Base-by-base conservation (phyloP, 2,329 filamentous ascomycete genomes). In the Fusarium albosuccineum region DNA sequence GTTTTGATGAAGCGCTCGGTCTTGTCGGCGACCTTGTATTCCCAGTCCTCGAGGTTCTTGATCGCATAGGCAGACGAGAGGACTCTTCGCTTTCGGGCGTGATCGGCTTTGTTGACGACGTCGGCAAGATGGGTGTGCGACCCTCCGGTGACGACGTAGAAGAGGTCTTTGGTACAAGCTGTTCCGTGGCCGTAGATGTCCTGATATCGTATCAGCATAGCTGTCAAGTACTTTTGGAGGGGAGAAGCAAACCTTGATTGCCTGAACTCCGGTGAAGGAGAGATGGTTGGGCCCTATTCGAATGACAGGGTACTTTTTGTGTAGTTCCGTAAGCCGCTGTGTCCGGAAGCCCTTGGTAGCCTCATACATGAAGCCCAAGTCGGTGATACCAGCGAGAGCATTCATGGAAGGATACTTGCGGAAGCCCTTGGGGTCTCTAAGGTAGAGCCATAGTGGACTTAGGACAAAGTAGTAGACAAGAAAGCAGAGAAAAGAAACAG, bases 11-110 rank as follows among this genome's bases (percentile, higher is more conserved):
- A 73, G 27, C 81, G 77, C 6, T 78, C 71, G 0, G 80, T 78
- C 73, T 86, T 86, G 67, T 86, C 84, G 16, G 82, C 82, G 4
- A 87, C 83, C 70, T 86, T 86, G 75, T 82, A 80, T 66, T 86
- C 85, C 84, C 85, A 86, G 2, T 75, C 77, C 66, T 86, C 84
- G 2, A 86, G 80, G 66, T 86, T 86, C 73, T 85, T 84, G 49
- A 85, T 70, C 0, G 85, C 84, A 60, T 86, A 87, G 2, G 85
- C 84, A 1, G 80, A 80, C 1, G 83, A 82, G 2, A 87, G 69
- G 4, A 85, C 77, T 66, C 83, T 82, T 39, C 84, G 80, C 73
- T 86, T 86, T 4, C 81, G 76, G 4, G 81, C 78, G 60, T 87
- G 85, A 9, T 86, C 83, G n/a, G 76, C 72, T 72, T 83, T 84